Evolutionary conservation across 257 asterid genomes (phyloP).

Genomic region (Jacaranda mimosifolia): DNA sequence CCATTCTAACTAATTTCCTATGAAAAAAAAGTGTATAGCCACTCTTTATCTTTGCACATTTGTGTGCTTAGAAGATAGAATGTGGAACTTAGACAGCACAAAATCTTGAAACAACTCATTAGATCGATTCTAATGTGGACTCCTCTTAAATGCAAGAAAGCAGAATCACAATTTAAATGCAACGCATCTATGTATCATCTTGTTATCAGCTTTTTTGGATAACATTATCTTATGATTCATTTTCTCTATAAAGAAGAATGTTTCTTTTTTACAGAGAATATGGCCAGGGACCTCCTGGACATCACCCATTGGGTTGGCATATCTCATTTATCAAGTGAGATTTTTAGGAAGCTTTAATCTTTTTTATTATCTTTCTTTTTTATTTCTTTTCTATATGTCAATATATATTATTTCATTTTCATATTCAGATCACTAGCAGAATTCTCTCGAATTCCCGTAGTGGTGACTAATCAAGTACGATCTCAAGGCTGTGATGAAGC

Average conservation of each 20-base stretch:
- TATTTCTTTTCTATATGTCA: conserved; percentile 1
- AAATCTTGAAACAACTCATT: conserved; percentile 15
- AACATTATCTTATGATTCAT: neutral
- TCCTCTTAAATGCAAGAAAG: conserved; percentile 19
- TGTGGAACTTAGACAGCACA: neutral
- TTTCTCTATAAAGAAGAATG: neutral
- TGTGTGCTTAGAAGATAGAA: conserved; percentile 19
- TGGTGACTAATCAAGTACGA: conserved; percentile 91
- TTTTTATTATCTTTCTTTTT: conserved; percentile 5
- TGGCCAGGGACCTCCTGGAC: conserved; percentile 59
- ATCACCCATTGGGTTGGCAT: conserved; percentile 78
- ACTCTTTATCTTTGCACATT: neutral
- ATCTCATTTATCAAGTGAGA: conserved; percentile 84
- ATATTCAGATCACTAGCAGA: conserved; percentile 80
- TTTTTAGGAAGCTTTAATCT: conserved; percentile 6
- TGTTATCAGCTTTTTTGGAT: conserved; percentile 23
- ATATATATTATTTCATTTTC: conserved; percentile 29
- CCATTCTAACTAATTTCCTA: conserved; percentile 20
- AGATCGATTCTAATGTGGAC: neutral
- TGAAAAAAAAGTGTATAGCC: neutral
- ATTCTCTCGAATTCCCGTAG: conserved; percentile 80
- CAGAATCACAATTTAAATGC: conserved; percentile 2
- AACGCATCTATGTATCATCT: conserved; percentile 14
- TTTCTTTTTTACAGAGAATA: conserved; percentile 51
- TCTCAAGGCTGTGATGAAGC: conserved; percentile 68